Base-by-base conservation (phyloP, 306 rosid genomes). In the Carpinus fangiana region DNA sequence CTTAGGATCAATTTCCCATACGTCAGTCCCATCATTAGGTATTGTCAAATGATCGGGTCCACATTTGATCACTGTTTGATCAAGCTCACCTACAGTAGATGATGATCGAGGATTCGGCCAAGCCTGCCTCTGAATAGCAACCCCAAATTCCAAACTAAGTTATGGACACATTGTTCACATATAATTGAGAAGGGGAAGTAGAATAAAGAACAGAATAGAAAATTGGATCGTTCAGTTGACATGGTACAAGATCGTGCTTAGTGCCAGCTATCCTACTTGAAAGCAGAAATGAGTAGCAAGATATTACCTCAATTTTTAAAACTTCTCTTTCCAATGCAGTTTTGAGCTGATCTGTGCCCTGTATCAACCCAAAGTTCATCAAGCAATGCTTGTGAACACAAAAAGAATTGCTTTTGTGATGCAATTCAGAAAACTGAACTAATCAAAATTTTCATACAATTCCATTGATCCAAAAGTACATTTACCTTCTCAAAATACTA, bases 1-100 rank as follows among this genome's bases (percentile, higher is more conserved):
- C 67, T 79, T 90, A 55, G 92, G 90, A 89, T 93, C 90, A 82
- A 96, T 89, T 84, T 96, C 99, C 98, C 98, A 96, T 82, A 96
- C 99, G 83, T 93, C 97, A 34, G 86, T 90, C 76, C 97, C 99
- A 79, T 93, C 99, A 47, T 87, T 85, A 55, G 99, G 99, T 78
- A 96, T 93, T 64, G 78, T 75, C 81, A 96, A 84, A 55, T 87
- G 86, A 67, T 86, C 88, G 70, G 88, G 73, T 78, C 91, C 94
- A 72, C 78, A 61, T 83, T 93, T 93, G 79, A 86, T 21, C 76
- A 21, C 68, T 73, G 73, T 34, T 79, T 87, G 86, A 88, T 93
- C 89, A 16, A 20, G 79, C 70, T 89, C 85, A 1, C 79, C 80
- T 51, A 79, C 85, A 73, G 92, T 83, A 86, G 96, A 78, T 65